Evolutionary conservation across 2,329 filamentous ascomycete species (phyloP).

Genomic region (Acephala macrosclerotiorum): DNA sequence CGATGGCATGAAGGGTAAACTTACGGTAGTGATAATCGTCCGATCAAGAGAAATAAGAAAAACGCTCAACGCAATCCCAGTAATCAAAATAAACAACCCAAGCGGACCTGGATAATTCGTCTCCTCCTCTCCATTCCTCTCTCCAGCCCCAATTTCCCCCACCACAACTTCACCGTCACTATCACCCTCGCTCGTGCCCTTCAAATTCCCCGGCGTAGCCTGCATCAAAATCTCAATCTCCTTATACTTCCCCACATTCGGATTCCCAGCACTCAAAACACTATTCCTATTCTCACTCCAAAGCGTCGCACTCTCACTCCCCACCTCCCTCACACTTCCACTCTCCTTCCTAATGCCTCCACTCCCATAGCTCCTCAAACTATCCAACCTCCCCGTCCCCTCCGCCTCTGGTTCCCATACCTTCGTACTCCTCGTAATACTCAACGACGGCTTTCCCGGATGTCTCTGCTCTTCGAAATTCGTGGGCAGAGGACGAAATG

Average conservation of each 20-base stretch:
- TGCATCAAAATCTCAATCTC: constrained; percentile 3
- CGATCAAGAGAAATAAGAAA: constrained; percentile 29
- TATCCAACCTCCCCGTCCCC: not conserved
- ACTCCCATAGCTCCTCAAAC: not conserved
- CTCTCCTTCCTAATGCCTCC: no score
- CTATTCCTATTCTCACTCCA: not conserved
- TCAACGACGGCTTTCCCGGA: constrained; percentile 21
- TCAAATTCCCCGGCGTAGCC: not conserved
- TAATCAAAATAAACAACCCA: constrained; percentile 36
- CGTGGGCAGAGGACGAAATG: constrained; percentile 12
- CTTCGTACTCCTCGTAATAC: constrained; percentile 25
- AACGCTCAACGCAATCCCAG: constrained; percentile 41
- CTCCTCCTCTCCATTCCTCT: constrained; percentile 18
- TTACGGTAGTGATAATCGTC: constrained; percentile 38
- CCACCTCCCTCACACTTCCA: not conserved
- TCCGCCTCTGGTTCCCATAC: constrained; percentile 19
- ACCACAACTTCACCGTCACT: not conserved
- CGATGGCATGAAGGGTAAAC: not conserved
- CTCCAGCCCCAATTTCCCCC: not conserved
- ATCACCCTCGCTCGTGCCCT: not conserved
- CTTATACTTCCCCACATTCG: not conserved
- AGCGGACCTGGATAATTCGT: constrained; percentile 37
- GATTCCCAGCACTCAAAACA: not conserved
- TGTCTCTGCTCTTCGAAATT: constrained; percentile 32
- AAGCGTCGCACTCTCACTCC: constrained; percentile 16